A percentile compares a stretch with the other conserved stretches of the same genome.
Conservation (phyloP, 2,329 filamentous ascomycete species). For the Fusarium sambucinum region DNA sequence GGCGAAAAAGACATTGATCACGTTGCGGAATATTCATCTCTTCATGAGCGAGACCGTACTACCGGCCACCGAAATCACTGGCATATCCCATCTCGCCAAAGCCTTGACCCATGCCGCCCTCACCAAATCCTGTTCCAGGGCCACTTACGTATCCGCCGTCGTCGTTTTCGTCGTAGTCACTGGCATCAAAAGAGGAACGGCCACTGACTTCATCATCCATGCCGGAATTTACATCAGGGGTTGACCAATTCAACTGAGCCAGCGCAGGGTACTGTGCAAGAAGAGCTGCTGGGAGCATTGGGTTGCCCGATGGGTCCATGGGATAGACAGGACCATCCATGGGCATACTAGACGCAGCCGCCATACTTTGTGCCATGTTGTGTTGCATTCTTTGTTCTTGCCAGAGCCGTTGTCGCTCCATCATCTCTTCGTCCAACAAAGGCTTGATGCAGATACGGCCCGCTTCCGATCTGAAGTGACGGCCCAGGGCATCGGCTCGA, state of each 20-base stretch:
- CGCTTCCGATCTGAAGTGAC: slow-evolving; percentile 95
- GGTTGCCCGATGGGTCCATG: slow-evolving; percentile 68
- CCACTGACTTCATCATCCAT: slow-evolving; percentile 83
- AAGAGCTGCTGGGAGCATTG: slow-evolving; percentile 85
- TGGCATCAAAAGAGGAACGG: slow-evolving; percentile 83
- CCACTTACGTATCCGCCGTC: slow-evolving; percentile 76
- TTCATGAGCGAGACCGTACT: slow-evolving; percentile 2
- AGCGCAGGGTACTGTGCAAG: slow-evolving; percentile 93
- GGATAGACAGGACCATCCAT: slow-evolving; percentile 70
- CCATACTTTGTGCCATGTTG: slow-evolving; percentile 72
- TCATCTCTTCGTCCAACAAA: slow-evolving; percentile 92
- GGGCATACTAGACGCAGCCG: slow-evolving; percentile 64
- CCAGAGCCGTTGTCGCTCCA: slow-evolving; percentile 81
- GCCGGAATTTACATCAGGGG: slow-evolving; percentile 73
- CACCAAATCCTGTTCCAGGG: slow-evolving; percentile 70
- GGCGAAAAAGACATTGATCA: slow-evolving; percentile 20
- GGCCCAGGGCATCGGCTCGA: slow-evolving; percentile 91
- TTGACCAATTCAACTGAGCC: slow-evolving; percentile 87
- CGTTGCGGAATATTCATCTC: slow-evolving; percentile 12
- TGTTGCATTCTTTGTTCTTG: slow-evolving; percentile 78
- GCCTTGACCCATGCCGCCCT: slow-evolving; percentile 67
- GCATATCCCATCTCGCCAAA: slow-evolving; percentile 56
- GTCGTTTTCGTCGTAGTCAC: slow-evolving; percentile 80
- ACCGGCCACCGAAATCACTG: slow-evolving; percentile 48
- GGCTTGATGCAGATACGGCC: slow-evolving; percentile 97